Conservation (phyloP, 768 basidiomycete species). For the Tubosaeta brunneosetosa region DNA sequence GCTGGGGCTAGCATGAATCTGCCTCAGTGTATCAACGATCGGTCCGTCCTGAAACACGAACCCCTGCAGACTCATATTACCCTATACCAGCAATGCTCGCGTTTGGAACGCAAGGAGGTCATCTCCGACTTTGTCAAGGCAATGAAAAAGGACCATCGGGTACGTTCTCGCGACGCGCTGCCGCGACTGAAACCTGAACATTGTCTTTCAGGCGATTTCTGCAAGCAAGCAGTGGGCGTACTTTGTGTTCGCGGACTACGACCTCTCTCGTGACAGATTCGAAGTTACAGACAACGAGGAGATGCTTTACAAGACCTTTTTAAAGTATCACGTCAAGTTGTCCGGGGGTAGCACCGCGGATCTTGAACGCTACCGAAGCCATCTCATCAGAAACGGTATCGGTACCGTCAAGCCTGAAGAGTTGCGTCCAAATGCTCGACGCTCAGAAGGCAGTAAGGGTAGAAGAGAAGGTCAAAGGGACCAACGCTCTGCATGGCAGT, state of each 20-base stretch:
- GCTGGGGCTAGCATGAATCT: constrained; percentile 3
- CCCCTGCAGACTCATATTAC: constrained; percentile 10
- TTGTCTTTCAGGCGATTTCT: constrained; percentile 7
- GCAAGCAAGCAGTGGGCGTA: constrained; percentile 13
- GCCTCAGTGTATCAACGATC: constrained; percentile 13
- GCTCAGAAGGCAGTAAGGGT: neutral
- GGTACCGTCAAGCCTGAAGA: constrained; percentile 2
- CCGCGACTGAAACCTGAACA: neutral
- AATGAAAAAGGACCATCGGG: constrained; percentile 9
- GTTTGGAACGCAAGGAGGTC: neutral
- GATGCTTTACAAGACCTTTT: constrained; percentile 18
- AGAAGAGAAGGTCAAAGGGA: neutral
- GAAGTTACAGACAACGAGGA: constrained; percentile 5
- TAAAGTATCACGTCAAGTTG: constrained; percentile 17
- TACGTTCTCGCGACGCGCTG: constrained; percentile 7
- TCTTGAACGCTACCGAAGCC: neutral
- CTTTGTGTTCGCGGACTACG: constrained; percentile 3
- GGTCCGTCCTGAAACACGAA: constrained; percentile 19
- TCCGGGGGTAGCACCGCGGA: neutral
- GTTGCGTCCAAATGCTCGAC: neutral
- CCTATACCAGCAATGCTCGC: neutral
- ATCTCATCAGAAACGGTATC: constrained; percentile 4
- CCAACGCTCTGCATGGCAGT: neutral
- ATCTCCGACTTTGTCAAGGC: constrained; percentile 7
- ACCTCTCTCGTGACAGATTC: neutral